These are phyloP conservation scores for Ophiostoma novo-ulmi DNA, from an alignment of 2,329 filamentous ascomycete genomes.

Conservation along the genomic window DNA sequence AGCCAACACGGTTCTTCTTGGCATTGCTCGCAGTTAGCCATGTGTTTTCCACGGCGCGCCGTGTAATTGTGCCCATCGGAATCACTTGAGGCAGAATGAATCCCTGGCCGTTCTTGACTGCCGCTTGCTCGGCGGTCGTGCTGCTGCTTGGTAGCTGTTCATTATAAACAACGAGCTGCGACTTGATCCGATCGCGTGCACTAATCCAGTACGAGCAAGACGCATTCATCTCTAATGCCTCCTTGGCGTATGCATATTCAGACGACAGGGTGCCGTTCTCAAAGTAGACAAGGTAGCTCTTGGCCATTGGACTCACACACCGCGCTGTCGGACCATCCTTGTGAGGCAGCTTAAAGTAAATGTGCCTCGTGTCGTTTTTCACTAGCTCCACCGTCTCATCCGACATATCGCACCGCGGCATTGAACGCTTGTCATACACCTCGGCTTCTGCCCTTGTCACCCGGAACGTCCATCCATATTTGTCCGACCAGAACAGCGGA, in stretches of 20 bases:
- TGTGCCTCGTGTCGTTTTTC: conserved; percentile 58
- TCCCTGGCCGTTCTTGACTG: conserved; percentile 44
- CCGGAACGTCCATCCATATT: conserved; percentile 87
- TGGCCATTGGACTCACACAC: conserved; percentile 83
- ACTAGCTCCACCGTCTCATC: conserved; percentile 66
- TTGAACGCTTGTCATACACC: conserved; percentile 63
- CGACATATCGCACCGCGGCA: conserved; percentile 68
- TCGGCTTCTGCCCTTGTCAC: conserved; percentile 58
- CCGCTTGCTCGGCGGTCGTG: background rate
- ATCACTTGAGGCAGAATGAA: conserved; percentile 95
- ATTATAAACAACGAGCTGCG: conserved; percentile 87
- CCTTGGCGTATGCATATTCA: conserved; percentile 83
- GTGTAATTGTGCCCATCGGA: conserved; percentile 95
- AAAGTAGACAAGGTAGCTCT: conserved; percentile 85
- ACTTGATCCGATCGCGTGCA: conserved; percentile 83
- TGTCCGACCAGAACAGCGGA: conserved; percentile 88
- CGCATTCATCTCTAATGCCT: conserved; percentile 96
- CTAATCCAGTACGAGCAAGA: conserved; percentile 99
- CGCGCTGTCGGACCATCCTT: conserved; percentile 85
- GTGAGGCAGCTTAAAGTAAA: conserved; percentile 91
- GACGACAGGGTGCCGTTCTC: conserved; percentile 84
- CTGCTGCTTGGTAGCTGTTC: conserved; percentile 6
- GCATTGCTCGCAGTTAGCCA: conserved; percentile 98
- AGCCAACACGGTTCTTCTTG: conserved; percentile 91
- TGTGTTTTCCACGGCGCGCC: conserved; percentile 91